phyloP scores from a whole-genome alignment of 1,284 basidiomycete species.

The Cryptococcus sp. region DNA sequence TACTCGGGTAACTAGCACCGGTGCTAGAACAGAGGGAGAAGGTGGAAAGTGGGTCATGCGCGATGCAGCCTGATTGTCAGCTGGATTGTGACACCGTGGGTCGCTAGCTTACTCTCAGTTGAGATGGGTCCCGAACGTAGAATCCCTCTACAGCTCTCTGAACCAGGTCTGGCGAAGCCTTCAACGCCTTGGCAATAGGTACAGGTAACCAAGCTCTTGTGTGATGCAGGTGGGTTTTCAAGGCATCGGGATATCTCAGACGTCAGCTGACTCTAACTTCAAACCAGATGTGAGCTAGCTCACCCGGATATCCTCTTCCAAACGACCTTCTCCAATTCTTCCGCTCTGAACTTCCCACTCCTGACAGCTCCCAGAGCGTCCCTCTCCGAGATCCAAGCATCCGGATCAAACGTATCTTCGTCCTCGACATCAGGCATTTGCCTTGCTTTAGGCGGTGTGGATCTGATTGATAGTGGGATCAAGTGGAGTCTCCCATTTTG shows the following conservation, averaged over 20 bases:
- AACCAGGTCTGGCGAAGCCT: conserved; percentile 62
- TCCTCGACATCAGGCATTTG: conserved; percentile 56
- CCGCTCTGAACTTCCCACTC: conserved; percentile 51
- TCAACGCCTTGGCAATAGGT: conserved; percentile 70
- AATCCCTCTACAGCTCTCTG: conserved; percentile 85
- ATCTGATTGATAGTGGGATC: conserved; percentile 69
- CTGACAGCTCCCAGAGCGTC: conserved; percentile 65
- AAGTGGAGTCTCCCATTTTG: conserved; percentile 75
- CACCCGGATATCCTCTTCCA: conserved; percentile 67
- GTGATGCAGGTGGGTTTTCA: conserved; percentile 68
- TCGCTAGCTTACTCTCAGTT: conserved; percentile 64
- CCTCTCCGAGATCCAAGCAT: conserved; percentile 57
- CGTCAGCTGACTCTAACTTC: conserved; percentile 1
- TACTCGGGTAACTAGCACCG: conserved; percentile 73
- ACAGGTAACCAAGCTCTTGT: conserved; percentile 75
- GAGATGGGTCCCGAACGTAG: conserved; percentile 84
- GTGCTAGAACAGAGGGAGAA: conserved; percentile 56
- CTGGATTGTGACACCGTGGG: neutral
- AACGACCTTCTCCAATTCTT: conserved; percentile 59
- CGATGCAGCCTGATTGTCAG: conserved; percentile 62
- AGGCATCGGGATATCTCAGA: conserved; percentile 64
- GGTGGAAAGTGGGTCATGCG: conserved; percentile 85
- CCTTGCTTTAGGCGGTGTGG: conserved; percentile 56
- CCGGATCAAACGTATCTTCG: conserved; percentile 51
- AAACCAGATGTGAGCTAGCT: conserved; percentile 12